Base-by-base conservation (phyloP, 148 eudicot species). In the Hydrangea macrophylla region DNA sequence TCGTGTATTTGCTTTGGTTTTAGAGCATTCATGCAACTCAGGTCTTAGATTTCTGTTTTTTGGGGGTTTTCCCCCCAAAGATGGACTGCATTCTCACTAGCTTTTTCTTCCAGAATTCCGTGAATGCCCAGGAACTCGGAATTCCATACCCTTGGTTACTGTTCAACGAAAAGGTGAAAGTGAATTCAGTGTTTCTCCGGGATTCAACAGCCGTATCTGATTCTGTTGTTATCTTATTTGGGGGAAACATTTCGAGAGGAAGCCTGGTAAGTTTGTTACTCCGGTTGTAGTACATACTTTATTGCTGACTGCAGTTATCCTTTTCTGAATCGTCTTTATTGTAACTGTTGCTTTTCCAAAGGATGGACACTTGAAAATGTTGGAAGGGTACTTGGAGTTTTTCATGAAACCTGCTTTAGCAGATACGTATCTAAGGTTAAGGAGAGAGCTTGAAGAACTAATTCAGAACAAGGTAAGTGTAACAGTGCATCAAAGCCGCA, bases 291-390 rank as follows among this genome's bases (percentile, higher is more conserved):
- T n/a, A n/a, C n/a, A n/a, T n/a, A n/a, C n/a, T n/a, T 55, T 23
- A 45, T 65, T 71, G 4, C 53, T 58, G 28, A 40, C 27, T 53
- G 35, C 26, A 36, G 58, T 44, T 18, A 37, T 36, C 1, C n/a
- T 12, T 35, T 35, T 18, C 53, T 48, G 3, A 18, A 18, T 2
- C 1, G 13, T 48, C 3, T 42, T 42, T 48, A 3, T 18, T 48
- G 53, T 15, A 48, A 48, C 12, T 22, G 6, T 48, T 15, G 22
- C 53, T 60, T 42, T 42, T 63, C 28, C 54, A 33, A 73, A 88
- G 96, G 96, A 90, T 82, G 98, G 98, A 24, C 90, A 90, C 83
- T 74, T 94, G 70, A 88, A 88, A 85, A 94, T 94, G 98, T 66
- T 94, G 83, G 96, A 80, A 61, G 98, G 98, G 55, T 94, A 94